Conservation (phyloP, 768 basidiomycete species). For the Lactarius hengduanensis region DNA sequence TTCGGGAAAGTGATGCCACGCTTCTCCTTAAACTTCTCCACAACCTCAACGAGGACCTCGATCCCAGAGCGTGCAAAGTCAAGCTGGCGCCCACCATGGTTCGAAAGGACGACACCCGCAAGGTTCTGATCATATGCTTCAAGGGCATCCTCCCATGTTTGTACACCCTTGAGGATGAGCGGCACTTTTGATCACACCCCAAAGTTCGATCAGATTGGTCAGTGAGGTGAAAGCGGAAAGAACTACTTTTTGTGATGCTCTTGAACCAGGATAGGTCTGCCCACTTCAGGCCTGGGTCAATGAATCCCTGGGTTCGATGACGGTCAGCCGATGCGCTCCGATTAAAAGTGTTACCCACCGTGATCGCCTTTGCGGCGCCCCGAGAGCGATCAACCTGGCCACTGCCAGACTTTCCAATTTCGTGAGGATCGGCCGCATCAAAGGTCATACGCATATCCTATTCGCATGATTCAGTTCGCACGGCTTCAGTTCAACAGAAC, state of each 20-base stretch:
- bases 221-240: neutral
- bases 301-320: conserved; percentile 65
- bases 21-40: conserved; percentile 60
- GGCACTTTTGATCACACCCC: conserved; percentile 43
- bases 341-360: conserved; percentile 45
- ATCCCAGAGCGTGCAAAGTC: conserved; percentile 47
- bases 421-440: conserved; percentile 69
- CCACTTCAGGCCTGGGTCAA: conserved; percentile 90
- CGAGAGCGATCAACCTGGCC: conserved; percentile 74
- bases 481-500: neutral
- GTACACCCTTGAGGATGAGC: conserved; percentile 62
- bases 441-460: conserved; percentile 97
- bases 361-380: conserved; percentile 93
- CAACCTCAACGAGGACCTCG: conserved; percentile 62
- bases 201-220: neutral
- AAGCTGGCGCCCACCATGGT: conserved; percentile 59
- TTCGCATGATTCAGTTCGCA: conserved; percentile 7
- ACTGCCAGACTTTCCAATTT: conserved; percentile 47
- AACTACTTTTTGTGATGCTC: conserved; percentile 54
- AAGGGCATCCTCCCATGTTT: conserved; percentile 61
- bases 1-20: conserved; percentile 75
- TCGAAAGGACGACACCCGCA: conserved; percentile 53
- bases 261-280: conserved; percentile 69
- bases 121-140: conserved; percentile 47
- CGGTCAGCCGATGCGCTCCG: neutral